A percentile compares a stretch with the other conserved stretches of the same genome.
These are phyloP conservation scores for Zasmidium citrigriseum DNA, from an alignment of 2,329 filamentous ascomycete species.

Conservation along the genomic window DNA sequence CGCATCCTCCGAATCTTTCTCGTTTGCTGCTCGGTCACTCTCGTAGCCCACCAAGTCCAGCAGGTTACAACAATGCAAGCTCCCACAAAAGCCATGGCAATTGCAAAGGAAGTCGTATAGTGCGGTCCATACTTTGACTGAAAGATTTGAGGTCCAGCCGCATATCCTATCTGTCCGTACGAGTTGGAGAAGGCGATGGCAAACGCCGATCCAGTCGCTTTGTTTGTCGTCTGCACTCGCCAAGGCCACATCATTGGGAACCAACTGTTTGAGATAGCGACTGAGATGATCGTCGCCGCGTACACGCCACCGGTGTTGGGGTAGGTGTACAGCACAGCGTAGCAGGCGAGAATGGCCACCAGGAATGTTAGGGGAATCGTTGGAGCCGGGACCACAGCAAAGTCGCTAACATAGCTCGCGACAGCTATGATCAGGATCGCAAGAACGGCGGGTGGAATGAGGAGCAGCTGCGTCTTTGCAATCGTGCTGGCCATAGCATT, in stretches of 20 bases:
- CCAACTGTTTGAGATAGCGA: constrained; percentile 6
- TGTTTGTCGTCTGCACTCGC: constrained; percentile 14
- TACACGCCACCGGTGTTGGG: constrained; percentile 13
- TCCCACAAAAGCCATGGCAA: no score
- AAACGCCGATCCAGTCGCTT: no score
- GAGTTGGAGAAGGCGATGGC: no score
- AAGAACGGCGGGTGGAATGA: constrained; percentile 13
- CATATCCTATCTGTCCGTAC: no score
- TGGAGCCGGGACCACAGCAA: not conserved
- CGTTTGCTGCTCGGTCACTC: no score
- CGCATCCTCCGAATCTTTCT: no score
- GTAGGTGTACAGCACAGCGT: constrained; percentile 9
- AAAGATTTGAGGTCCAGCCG: no score
- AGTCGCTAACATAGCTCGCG: constrained; percentile 11
- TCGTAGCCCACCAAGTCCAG: no score
- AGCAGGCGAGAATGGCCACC: constrained; percentile 12
- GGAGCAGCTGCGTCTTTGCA: constrained; percentile 18
- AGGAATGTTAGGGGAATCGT: constrained; percentile 3
- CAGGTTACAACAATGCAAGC: no score
- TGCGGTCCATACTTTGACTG: no score
- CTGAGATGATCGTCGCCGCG: constrained; percentile 10
- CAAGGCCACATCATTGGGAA: constrained; percentile 17
- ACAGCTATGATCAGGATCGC: constrained; percentile 13
- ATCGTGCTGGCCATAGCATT: no score
- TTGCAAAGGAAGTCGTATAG: no score